These are phyloP conservation scores for Globisporangium nagaii DNA, from an alignment of 352 stramenopile genomes.

Conservation along the genomic window DNA sequence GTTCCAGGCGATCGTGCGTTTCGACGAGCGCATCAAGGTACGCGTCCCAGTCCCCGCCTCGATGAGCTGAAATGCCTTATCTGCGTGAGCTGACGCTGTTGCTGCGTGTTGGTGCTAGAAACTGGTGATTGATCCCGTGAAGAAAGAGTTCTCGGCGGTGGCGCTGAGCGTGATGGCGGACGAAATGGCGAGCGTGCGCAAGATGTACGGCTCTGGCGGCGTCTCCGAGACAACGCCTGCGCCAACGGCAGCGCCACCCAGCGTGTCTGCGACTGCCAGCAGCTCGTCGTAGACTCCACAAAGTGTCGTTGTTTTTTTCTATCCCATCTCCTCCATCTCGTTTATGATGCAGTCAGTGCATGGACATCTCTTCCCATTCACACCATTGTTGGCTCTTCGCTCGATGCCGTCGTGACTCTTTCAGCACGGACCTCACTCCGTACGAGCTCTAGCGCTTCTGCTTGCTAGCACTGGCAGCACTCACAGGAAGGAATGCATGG, in stretches of 20 bases:
- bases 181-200: conserved; percentile 55
- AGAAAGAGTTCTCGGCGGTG: conserved; percentile 73
- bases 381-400: too few relatives aligned
- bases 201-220: conserved; percentile 28
- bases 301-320: not conserved
- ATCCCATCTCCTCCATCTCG: too few relatives aligned
- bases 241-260: not conserved
- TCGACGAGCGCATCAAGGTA: conserved; percentile 82
- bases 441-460: too few relatives aligned
- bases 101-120: conserved; percentile 34
- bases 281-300: not conserved
- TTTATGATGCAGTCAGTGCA: too few relatives aligned
- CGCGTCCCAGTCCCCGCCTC: too few relatives aligned
- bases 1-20: conserved; percentile 73
- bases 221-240: not conserved
- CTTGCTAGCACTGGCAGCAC: too few relatives aligned
- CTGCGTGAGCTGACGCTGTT: too few relatives aligned
- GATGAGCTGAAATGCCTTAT: too few relatives aligned
- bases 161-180: conserved; percentile 48
- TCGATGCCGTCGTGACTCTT: too few relatives aligned
- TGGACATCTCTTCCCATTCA: too few relatives aligned
- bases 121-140: conserved; percentile 77
- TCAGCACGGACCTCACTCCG: too few relatives aligned
- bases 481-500: too few relatives aligned
- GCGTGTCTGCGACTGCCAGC: not conserved